phyloP scores from a whole-genome alignment of 2,329 filamentous ascomycete species.

The Trematosphaeria pertusa region DNA sequence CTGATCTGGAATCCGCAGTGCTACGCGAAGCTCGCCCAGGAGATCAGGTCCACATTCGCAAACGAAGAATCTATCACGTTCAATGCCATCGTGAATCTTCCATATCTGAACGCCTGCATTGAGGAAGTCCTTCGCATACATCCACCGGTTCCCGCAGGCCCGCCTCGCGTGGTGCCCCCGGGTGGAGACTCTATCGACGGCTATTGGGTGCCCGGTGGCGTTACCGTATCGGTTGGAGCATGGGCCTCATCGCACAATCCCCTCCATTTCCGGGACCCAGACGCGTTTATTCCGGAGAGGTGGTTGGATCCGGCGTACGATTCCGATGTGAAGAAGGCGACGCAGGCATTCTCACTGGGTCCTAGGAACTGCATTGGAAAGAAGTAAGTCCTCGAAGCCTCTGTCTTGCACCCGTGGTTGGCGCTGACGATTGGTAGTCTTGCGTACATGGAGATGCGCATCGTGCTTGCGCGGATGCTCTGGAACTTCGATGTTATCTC shows the following conservation, averaged over 20 bases:
- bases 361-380: slow-evolving; percentile 35
- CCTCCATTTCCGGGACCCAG: too few species aligned
- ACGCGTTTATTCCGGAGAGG: too few species aligned
- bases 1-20: not conserved
- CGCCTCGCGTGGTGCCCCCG: slow-evolving; percentile 26
- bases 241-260: too few species aligned
- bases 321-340: slow-evolving; percentile 30
- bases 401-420: not conserved
- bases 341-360: slow-evolving; percentile 50
- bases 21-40: not conserved
- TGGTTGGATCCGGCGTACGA: slow-evolving; percentile 4
- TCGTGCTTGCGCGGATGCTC: slow-evolving; percentile 18
- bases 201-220: slow-evolving; percentile 16
- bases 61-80: not conserved
- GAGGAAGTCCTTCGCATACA: slow-evolving; percentile 52
- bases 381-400: slow-evolving; percentile 13
- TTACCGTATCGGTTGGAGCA: too few species aligned
- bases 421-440: not conserved
- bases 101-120: slow-evolving; percentile 37
- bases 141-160: slow-evolving; percentile 48
- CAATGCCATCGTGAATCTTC: not conserved
- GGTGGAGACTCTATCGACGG: slow-evolving; percentile 7
- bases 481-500: slow-evolving; percentile 22
- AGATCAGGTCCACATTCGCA: not conserved
- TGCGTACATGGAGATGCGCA: slow-evolving; percentile 31